Evolutionary conservation across 805 yeast genomes (phyloP), one percentile per base, ranked within the genome.

Genomic region (Debaryomyces prosopidis): DNA sequence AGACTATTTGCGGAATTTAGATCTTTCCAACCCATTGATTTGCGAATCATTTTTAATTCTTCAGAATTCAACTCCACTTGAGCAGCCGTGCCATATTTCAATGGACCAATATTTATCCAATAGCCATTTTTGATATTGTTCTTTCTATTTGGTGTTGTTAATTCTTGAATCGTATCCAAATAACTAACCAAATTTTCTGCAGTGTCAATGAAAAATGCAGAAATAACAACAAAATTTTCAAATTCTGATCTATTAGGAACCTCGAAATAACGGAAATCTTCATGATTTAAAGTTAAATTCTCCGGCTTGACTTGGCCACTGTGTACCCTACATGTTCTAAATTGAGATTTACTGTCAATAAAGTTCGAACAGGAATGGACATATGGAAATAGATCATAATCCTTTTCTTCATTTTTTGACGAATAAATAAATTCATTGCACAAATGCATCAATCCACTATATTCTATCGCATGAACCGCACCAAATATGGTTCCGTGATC

Each of bases 91-190:
- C 97, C 97, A 71, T 94, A 92, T 62, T 91, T 87, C 49, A 94
- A 71, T 0, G 99, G 99, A 0, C 99, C 99, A 11, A 83, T 74
- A 60, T 94, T 92, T 50, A 92, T 80, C 98, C 98, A 92, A 35
- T 76, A 71, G 0, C 88, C 84, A 3, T 75, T 75, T 12, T 68
- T 69, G 5, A 54, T 47, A 9, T 27, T 39, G 27, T 46, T 45
- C 10, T 15, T 45, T 12, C 16, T 14, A 12, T 26, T 33, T 15
- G 54, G 55, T 11, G 47, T 42, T 19, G 54, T 36, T 7, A 49
- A 32, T 12, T 28, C 49, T 40, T 23, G 77, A 31, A 92, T 82
- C 1, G 85, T 66, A 43, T 85, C 85, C 44, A 92, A 63, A 62
- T 91, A 91, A 34, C 81, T 84, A 50, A 92, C 72, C 40, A 89